Evolutionary conservation across 1,284 basidiomycete genomes (phyloP), one percentile per base, ranked within the genome.

Genomic region (Violaceomyces palustris): DNA sequence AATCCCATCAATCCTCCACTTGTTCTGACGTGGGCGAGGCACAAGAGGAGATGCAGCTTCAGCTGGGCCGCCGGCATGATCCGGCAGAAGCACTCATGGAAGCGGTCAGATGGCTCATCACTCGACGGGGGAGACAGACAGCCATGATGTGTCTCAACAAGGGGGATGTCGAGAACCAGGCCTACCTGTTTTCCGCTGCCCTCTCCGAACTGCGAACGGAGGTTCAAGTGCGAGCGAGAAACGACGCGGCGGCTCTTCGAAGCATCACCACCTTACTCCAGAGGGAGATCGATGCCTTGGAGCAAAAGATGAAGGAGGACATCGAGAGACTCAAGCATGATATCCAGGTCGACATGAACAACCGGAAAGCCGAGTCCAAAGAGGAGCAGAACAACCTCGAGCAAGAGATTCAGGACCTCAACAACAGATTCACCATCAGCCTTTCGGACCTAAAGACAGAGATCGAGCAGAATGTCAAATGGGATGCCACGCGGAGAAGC

Each of bases 331-430:
- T 99, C 65, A 91, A 90, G 75, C 91, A 96, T 69, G 91, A 97
- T 67, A 87, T 93, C 46, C 90, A 97, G 74, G 89, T 98, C 80
- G 93, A 98, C 48, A 80, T 97, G 63, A 91, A 94, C 71, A 90
- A 84, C 56, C 80, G 92, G 48, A 97, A 93, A 77, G 87, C 86
- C 60, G 94, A 98, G 73, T 82, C 85, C n/a, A 87, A 85, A 69
- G 81, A 84, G 11, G 90, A 94, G 46, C 75, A 88, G 60, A 96
- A 94, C 76, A 80, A 80, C 33, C 83, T 86, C 63, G 91, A 93
- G 64, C 86, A 96, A 48, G 78, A 80, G 24, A 88, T 94, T 44
- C 91, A 97, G 81, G 92, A 74, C 29, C 58, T 74, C n/a, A 67
- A 74, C 47, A 73, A 73, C 45, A 51, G 67, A 12, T 73, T 73